A percentile compares a stretch with the other conserved stretches of the same genome.
Evolutionary conservation across 768 basidiomycete species (phyloP).

Genomic region (Suillus placidus): DNA sequence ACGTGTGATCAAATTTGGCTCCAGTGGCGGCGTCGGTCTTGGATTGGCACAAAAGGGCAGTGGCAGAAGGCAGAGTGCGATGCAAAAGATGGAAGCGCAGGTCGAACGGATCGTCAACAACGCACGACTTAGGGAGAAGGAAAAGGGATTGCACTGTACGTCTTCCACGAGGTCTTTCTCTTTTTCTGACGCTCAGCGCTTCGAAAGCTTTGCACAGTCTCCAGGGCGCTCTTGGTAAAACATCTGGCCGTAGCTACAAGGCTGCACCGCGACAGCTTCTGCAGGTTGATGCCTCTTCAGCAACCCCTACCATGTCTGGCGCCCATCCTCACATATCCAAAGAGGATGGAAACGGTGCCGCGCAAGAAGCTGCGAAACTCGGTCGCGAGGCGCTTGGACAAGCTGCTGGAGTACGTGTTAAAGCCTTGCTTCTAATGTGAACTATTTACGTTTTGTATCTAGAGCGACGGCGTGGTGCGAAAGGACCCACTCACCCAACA

Average conservation of each 20-base stretch:
- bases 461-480: constrained; percentile 66
- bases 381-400: constrained; percentile 73
- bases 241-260: constrained; percentile 90
- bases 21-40: constrained; percentile 82
- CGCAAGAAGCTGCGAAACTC: constrained; percentile 73
- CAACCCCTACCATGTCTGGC: constrained; percentile 40
- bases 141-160: constrained; percentile 69
- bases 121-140: constrained; percentile 83
- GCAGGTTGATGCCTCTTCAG: constrained; percentile 70
- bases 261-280: constrained; percentile 96
- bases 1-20: constrained; percentile 83
- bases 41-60: constrained; percentile 67
- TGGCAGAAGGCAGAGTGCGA: constrained; percentile 76
- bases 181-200: not conserved
- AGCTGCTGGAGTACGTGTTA: constrained; percentile 51
- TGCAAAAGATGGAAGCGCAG: constrained; percentile 93
- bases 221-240: constrained; percentile 93
- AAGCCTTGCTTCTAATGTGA: constrained; percentile 1
- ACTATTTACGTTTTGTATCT: constrained; percentile 8
- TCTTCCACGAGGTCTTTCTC: constrained; percentile 15
- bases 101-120: constrained; percentile 96
- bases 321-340: constrained; percentile 55
- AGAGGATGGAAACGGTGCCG: constrained; percentile 60
- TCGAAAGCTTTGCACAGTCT: constrained; percentile 68
- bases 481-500: constrained; percentile 79